phyloP scores from a whole-genome alignment of 495 filamentous ascomycete genomes.

The Aspergillus funiculosus region DNA sequence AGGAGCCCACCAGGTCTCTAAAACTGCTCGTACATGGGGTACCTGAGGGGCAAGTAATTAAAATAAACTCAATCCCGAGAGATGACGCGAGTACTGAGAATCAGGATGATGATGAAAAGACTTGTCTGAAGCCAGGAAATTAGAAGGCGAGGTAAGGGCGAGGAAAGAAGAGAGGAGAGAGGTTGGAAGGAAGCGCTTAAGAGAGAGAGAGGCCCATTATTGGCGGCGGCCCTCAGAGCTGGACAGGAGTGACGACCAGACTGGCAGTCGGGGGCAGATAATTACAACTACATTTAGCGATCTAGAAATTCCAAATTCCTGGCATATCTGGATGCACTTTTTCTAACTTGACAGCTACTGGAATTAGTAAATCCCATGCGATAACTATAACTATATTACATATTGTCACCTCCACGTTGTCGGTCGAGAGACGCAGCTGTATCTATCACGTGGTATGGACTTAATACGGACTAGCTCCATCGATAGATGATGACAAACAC shows the following conservation, averaged over 20 bases:
- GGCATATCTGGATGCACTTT: too few relatives aligned
- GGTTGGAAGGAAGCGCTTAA: constrained; percentile 22
- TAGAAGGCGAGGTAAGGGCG: constrained; percentile 16
- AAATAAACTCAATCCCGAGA: not conserved
- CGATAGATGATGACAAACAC: not conserved
- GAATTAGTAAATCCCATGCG: too few relatives aligned
- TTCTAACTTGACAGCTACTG: too few relatives aligned
- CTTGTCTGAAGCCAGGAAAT: not conserved
- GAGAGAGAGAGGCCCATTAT: too few relatives aligned
- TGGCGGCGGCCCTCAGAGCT: constrained; percentile 8
- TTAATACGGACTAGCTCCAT: constrained; percentile 2
- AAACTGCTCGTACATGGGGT: constrained; percentile 7
- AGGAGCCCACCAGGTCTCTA: constrained; percentile 20
- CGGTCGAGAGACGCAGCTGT: too few relatives aligned
- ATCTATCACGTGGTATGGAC: not conserved
- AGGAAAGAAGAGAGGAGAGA: constrained; percentile 17
- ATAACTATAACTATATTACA: too few relatives aligned
- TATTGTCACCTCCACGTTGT: too few relatives aligned
- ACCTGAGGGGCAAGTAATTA: not conserved
- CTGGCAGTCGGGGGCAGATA: not conserved
- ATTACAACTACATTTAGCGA: constrained; percentile 3
- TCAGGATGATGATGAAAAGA: constrained; percentile 8
- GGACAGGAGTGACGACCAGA: too few relatives aligned
- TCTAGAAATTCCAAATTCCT: not conserved
- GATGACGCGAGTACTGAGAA: constrained; percentile 1